Conservation (phyloP, 306 rosid species). For the Lathyrus sativus region DNA sequence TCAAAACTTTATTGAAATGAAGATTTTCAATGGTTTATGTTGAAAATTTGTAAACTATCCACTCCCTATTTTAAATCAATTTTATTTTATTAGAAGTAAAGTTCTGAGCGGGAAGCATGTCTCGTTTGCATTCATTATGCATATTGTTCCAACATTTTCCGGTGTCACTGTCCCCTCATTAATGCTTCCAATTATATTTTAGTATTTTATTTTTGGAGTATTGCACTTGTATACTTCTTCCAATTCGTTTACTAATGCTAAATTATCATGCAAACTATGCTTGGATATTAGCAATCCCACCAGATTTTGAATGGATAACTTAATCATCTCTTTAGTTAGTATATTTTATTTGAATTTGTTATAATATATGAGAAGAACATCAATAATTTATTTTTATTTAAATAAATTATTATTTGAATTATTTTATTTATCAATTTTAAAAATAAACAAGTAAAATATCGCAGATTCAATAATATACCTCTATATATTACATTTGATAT, state of each 20-base stretch:
- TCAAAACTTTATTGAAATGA: background rate
- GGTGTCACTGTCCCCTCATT: slow-evolving; percentile 48
- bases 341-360: slow-evolving; percentile 1
- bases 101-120: slow-evolving; percentile 45
- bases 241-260: background rate
- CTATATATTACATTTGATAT: too few species aligned
- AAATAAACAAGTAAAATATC: too few species aligned
- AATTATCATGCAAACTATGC: slow-evolving; percentile 10
- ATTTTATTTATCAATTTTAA: too few species aligned
- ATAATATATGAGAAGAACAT: too few species aligned
- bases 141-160: slow-evolving; percentile 39
- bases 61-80: background rate
- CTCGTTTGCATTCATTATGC: slow-evolving; percentile 54
- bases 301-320: slow-evolving; percentile 33
- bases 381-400: too few species aligned
- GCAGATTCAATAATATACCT: too few species aligned
- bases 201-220: slow-evolving; percentile 24
- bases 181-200: slow-evolving; percentile 27
- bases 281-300: slow-evolving; percentile 35
- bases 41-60: background rate
- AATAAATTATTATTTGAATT: too few species aligned
- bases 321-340: slow-evolving; percentile 26
- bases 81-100: background rate
- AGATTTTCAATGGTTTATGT: background rate
- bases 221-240: background rate